Conservation (phyloP, 208 protist species). For the Balamuthia mandrillaris region DNA sequence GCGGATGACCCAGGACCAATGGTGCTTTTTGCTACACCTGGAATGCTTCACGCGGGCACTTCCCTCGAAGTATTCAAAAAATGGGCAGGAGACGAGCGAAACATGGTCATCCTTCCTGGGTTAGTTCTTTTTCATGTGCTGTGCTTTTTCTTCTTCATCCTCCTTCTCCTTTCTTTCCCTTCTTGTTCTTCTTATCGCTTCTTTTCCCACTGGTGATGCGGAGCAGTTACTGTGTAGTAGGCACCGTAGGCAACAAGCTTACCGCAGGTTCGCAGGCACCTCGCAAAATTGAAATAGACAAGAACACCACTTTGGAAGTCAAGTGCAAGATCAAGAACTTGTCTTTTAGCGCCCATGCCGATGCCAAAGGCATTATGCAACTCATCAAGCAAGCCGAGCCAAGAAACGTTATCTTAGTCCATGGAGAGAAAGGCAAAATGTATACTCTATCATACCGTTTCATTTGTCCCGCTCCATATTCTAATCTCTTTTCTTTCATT, state of each 20-base stretch:
- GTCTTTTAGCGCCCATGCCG: slow-evolving; percentile 76
- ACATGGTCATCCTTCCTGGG: slow-evolving; percentile 84
- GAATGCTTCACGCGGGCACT: slow-evolving; percentile 83
- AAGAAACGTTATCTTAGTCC: slow-evolving; percentile 76
- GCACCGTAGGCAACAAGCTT: slow-evolving; percentile 82
- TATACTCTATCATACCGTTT: slow-evolving; percentile 1
- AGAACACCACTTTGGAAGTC: slow-evolving; percentile 62
- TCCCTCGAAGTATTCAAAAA: slow-evolving; percentile 67
- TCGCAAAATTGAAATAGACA: slow-evolving; percentile 72
- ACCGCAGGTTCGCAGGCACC: not conserved
- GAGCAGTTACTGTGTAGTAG: slow-evolving; percentile 87
- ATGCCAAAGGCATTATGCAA: slow-evolving; percentile 83
- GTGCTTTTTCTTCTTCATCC: too few relatives aligned
- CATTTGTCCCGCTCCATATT: not conserved
- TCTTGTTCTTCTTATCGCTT: too few relatives aligned
- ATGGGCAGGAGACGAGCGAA: slow-evolving; percentile 73
- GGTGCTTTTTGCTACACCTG: slow-evolving; percentile 87
- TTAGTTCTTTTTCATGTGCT: not conserved
- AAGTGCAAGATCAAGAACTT: slow-evolving; percentile 64
- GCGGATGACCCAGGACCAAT: slow-evolving; percentile 67
- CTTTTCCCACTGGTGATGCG: too few relatives aligned
- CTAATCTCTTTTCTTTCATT: not conserved
- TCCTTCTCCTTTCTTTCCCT: too few relatives aligned
- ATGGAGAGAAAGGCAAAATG: slow-evolving; percentile 81
- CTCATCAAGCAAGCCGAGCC: slow-evolving; percentile 72